Base-by-base conservation (phyloP, 1,139 yeast genomes). In the Spathaspora sp. region DNA sequence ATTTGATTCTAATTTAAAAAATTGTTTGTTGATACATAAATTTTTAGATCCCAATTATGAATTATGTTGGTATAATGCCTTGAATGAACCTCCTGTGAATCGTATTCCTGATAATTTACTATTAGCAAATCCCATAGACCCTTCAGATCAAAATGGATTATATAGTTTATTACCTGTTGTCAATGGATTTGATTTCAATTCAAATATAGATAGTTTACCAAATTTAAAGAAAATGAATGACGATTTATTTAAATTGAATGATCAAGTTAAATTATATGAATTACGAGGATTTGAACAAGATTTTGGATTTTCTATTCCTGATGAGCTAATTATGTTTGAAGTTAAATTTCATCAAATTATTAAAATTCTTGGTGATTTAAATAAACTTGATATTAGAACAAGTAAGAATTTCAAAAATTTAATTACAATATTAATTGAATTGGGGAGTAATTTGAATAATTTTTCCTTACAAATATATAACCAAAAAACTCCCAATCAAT, bases 31-130 rank as follows among this genome's bases (percentile, higher is more conserved):
- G 25, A 52, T 74, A 18, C 74, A 68, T 49, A 75, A 75, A 55
- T 75, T 75, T 49, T 60, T 75, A 46, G 80, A 75, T 52, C 80
- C 80, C 13, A 74, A 72, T 58, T 74, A 74, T 52, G 80, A 75
- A 52, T 59, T 69, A 50, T 65, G 75, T 48, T 75, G 80, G 80
- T 64, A 64, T 40, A 72, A 72, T 57, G 80, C 79, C 7, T 57
- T 74, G 41, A 65, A 66, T 55, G 79, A 74, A 54, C 78, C 79
- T 5, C 80, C 80, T 1, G 70, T 67, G 3, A 72, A 62, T 47
- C 55, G 65, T 41, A 57, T 75, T 15, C 80, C 80, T 1, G 63
- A 67, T 45, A 71, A 69, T 47, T 57, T 73, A 43, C 55, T 75
- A 27, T 59, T 74, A 27, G 74, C 77, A 6, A 74, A 74, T 46